These are phyloP conservation scores for Debaryomyces fabryi DNA, from an alignment of 1,139 yeast genomes.

Conservation along the genomic window DNA sequence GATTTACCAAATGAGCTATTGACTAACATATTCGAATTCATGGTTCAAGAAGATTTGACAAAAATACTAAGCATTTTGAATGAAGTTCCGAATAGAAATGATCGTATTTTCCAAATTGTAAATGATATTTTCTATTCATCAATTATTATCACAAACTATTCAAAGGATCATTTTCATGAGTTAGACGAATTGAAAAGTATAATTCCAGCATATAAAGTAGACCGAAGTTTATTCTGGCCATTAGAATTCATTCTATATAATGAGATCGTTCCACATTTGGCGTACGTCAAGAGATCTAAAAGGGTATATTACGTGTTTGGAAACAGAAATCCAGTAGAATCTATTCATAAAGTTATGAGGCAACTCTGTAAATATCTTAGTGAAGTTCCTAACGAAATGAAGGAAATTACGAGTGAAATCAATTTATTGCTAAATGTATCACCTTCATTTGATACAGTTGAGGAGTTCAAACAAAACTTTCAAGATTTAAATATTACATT, in stretches of 20 bases:
- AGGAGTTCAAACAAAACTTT: constrained; percentile 5
- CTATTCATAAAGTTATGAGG: constrained; percentile 11
- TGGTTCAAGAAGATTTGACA: constrained; percentile 2
- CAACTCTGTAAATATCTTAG: constrained; percentile 8
- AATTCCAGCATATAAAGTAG: constrained; percentile 3
- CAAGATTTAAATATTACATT: constrained; percentile 9
- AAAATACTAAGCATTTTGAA: background rate
- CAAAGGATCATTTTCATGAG: background rate
- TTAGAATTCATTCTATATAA: constrained; percentile 1
- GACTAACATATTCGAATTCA: background rate
- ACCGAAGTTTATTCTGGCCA: constrained; percentile 3
- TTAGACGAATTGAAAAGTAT: background rate
- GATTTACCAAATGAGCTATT: constrained; percentile 5
- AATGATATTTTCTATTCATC: background rate
- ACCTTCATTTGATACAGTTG: constrained; percentile 2
- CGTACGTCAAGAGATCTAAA: background rate
- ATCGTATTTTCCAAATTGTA: background rate
- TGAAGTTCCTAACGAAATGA: background rate
- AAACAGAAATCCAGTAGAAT: constrained; percentile 4
- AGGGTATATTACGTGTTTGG: constrained; percentile 10
- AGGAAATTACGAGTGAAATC: constrained; percentile 7
- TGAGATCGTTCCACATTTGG: background rate
- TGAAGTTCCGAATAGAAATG: background rate
- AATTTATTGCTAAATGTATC: background rate
- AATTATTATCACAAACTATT: constrained; percentile 5